These are phyloP conservation scores for Ophiocytium majus DNA, from an alignment of 352 stramenopile species.

Conservation along the genomic window DNA sequence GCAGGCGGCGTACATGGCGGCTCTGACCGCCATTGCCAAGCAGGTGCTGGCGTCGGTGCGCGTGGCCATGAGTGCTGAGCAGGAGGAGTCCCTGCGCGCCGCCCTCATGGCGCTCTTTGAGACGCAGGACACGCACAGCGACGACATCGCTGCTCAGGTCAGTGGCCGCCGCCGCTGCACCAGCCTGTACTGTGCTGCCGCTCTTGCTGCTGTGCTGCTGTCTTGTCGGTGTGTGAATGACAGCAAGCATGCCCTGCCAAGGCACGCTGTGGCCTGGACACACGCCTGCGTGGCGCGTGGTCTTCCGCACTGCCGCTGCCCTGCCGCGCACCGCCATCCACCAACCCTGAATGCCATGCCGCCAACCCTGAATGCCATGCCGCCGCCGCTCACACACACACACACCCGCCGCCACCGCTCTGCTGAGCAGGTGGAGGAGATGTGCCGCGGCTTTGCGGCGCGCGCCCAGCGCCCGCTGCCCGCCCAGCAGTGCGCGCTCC, in stretches of 20 bases:
- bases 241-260: too few relatives aligned
- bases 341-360: background rate
- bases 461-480: conserved; percentile 29
- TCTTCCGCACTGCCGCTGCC: background rate
- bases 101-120: conserved; percentile 58
- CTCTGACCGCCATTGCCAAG: conserved; percentile 35
- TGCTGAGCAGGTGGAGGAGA: conserved; percentile 34
- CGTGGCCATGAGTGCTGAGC: conserved; percentile 89
- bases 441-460: conserved; percentile 39
- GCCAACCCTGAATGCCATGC: background rate
- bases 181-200: too few relatives aligned
- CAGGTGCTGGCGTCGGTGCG: conserved; percentile 68
- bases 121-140: conserved; percentile 49
- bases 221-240: too few relatives aligned
- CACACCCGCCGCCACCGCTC: background rate
- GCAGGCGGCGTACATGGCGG: conserved; percentile 51
- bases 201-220: too few relatives aligned
- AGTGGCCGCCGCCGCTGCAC: too few relatives aligned
- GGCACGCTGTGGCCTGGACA: too few relatives aligned
- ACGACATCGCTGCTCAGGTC: conserved; percentile 51
- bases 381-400: background rate
- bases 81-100: conserved; percentile 74
- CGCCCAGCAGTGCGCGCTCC: conserved; percentile 28
- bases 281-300: background rate
- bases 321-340: background rate